Base-by-base conservation (phyloP, 1,284 basidiomycete species). In the Boletus subluridellus region DNA sequence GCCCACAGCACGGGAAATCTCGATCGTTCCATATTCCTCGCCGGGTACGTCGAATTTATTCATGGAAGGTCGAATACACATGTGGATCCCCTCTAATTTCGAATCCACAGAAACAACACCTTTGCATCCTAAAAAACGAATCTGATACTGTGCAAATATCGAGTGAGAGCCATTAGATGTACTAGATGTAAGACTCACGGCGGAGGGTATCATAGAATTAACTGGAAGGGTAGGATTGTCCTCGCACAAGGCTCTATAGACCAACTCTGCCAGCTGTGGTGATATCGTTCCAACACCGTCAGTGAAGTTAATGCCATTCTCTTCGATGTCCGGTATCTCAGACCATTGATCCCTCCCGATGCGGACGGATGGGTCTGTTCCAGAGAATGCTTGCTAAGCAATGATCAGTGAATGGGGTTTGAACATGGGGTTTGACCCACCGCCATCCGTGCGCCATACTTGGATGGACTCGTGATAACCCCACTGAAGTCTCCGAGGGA, bases 221-320 rank as follows among this genome's bases (percentile, higher is more conserved):
- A 62, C 55, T 17, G 70, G 66, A 42, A 71, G 73, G 34, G 76
- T 71, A 24, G 74, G 69, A 45, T 80, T 79, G 35, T 71, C 74
- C 30, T 72, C 67, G 52, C 83, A 82, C 15, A 89, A 68, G 2
- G 76, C 77, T 7, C 65, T 62, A 81, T 84, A 90, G 49, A 93
- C 86, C 64, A 71, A 68, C 50, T 83, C 69, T 0, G 79, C 83
- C 6, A 92, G 76, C 34, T 74, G 73, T 26, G 73, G 72, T 0
- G 89, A 89, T 54, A 92, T 89, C 1, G 86, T 90, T 0, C 90
- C 91, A 24, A 86, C 80, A 39, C 91, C 90, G 63, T 92, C 90
- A 0, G 89, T 91, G 67, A 87, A 87, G 30, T 80, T 68, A 52
- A 84, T 77, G 0, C 68, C 70, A 21, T 78, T 66, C 28, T 64